Conservation (phyloP, 192 early-diverging fungal genomes). For the Chytriomyces sp. region DNA sequence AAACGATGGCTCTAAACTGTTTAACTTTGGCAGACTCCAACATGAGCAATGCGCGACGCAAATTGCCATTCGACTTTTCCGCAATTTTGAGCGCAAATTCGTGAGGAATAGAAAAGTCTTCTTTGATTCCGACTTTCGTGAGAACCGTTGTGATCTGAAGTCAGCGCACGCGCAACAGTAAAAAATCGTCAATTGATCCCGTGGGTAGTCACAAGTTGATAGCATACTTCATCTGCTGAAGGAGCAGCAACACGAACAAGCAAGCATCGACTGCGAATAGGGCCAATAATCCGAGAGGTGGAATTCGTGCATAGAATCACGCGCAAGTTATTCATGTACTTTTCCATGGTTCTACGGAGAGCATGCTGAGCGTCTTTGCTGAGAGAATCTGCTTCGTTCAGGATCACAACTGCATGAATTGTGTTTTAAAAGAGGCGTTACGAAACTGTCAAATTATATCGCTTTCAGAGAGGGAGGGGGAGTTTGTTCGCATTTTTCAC, state of each 20-base stretch:
- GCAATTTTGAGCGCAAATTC: conserved; percentile 72
- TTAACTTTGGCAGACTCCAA: conserved; percentile 74
- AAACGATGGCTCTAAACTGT: conserved; percentile 29
- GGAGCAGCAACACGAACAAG: conserved; percentile 87
- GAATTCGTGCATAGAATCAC: conserved; percentile 91
- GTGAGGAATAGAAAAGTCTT: conserved; percentile 70
- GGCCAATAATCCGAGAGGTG: conserved; percentile 88
- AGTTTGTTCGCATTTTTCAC: conserved; percentile 40
- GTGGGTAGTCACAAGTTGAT: conserved; percentile 14
- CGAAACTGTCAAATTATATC: not conserved
- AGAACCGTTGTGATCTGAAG: conserved; percentile 66
- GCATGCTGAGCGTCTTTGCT: conserved; percentile 92
- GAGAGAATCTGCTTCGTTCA: conserved; percentile 92
- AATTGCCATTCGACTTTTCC: conserved; percentile 73
- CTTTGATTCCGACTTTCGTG: conserved; percentile 79
- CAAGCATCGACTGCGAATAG: conserved; percentile 91
- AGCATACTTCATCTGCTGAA: conserved; percentile 69
- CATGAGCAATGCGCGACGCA: conserved; percentile 89
- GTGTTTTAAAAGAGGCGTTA: conserved; percentile 2
- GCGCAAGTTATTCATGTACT: conserved; percentile 92
- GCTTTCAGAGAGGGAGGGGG: not conserved
- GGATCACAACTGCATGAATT: conserved; percentile 74
- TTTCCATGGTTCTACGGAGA: conserved; percentile 99
- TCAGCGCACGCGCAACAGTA: not conserved
- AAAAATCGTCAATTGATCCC: not conserved